phyloP scores from a whole-genome alignment of 1,139 yeast genomes.

The Meyerozyma sp. region DNA sequence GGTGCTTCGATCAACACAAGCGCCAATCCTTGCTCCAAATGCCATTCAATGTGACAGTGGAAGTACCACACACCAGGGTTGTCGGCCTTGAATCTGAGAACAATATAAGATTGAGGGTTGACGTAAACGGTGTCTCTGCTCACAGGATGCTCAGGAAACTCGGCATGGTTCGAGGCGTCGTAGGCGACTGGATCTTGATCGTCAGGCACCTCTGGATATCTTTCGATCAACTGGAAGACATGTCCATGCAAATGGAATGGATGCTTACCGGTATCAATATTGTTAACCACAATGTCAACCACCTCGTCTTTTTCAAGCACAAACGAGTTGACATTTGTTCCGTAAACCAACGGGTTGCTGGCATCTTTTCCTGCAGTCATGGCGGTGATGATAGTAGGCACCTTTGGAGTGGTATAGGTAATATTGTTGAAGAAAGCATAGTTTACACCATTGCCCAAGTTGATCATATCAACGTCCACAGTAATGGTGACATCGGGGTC shows the following conservation, averaged over 20 bases:
- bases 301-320: slow-evolving; percentile 66
- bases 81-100: slow-evolving; percentile 50
- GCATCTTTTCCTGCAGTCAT: slow-evolving; percentile 60
- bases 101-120: slow-evolving; percentile 64
- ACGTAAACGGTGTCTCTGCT: slow-evolving; percentile 65
- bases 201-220: slow-evolving; percentile 30
- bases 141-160: slow-evolving; percentile 50
- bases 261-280: slow-evolving; percentile 71
- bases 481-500: slow-evolving; percentile 65
- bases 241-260: slow-evolving; percentile 92
- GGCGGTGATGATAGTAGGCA: slow-evolving; percentile 77
- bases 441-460: slow-evolving; percentile 74
- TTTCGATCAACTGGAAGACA: slow-evolving; percentile 53
- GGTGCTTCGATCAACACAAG: slow-evolving; percentile 50
- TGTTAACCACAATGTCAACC: slow-evolving; percentile 65
- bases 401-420: slow-evolving; percentile 73
- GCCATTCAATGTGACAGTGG: slow-evolving; percentile 68
- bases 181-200: slow-evolving; percentile 33
- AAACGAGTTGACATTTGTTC: slow-evolving; percentile 70
- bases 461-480: slow-evolving; percentile 71
- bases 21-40: slow-evolving; percentile 58
- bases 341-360: slow-evolving; percentile 47
- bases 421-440: slow-evolving; percentile 88
- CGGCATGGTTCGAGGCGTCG: slow-evolving; percentile 28
- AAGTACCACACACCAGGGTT: slow-evolving; percentile 63